phyloP scores from a whole-genome alignment of 2,329 filamentous ascomycete species.

The Colletotrichum australisinense region DNA sequence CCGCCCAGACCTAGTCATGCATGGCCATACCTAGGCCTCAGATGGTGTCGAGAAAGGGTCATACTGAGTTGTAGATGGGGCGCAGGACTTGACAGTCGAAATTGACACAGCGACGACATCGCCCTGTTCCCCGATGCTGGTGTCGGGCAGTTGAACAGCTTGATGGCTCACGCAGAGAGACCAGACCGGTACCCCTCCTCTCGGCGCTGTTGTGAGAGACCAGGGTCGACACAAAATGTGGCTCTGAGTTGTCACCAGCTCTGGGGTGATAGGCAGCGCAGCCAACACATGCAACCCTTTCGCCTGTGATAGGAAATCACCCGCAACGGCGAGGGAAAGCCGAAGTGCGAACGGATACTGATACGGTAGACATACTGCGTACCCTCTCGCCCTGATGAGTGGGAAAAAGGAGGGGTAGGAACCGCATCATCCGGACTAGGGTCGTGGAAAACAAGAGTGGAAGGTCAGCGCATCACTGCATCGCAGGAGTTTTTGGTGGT shows the following conservation, averaged over 20 bases:
- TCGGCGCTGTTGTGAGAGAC: slow-evolving; percentile 22
- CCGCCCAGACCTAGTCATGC: slow-evolving; percentile 6
- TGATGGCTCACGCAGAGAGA: slow-evolving; percentile 13
- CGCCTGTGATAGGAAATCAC: slow-evolving; percentile 18
- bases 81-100: slow-evolving; percentile 1
- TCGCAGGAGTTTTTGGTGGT: slow-evolving; percentile 4
- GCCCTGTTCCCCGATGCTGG: slow-evolving; percentile 4
- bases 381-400: slow-evolving; percentile 6
- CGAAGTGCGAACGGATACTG: not conserved
- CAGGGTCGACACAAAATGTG: slow-evolving; percentile 23
- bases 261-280: slow-evolving; percentile 17
- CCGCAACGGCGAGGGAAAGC: slow-evolving; percentile 14
- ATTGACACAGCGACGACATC: not conserved
- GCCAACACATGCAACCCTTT: slow-evolving; percentile 38
- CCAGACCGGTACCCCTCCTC: slow-evolving; percentile 28
- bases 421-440: slow-evolving; percentile 24
- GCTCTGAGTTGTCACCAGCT: slow-evolving; percentile 34
- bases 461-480: slow-evolving; percentile 10
- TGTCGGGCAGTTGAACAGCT: slow-evolving; percentile 1
- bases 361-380: not conserved
- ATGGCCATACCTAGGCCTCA: not conserved
- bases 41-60: slow-evolving; percentile 1
- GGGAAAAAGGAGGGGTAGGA: slow-evolving; percentile 18
- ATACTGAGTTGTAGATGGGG: not conserved
- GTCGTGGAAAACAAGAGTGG: slow-evolving; percentile 1